Percentiles rank a stretch among this genome's conserved stretches.
Conservation (phyloP, 2,329 filamentous ascomycete species). For the Pseudogymnoascus sp. region DNA sequence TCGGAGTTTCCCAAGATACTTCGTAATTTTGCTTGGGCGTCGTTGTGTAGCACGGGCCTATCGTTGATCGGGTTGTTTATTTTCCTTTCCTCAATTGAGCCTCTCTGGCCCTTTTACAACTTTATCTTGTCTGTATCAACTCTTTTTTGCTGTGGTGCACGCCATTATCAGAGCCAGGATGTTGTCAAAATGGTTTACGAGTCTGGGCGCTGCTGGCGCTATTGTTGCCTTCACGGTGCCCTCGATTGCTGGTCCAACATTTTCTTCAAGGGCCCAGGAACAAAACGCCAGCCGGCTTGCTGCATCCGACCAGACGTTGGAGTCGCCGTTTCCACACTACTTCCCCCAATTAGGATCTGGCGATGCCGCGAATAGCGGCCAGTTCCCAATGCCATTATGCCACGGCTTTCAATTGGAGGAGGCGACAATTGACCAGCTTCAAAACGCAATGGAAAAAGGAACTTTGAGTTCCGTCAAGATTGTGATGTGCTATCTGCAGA, state of each 20-base stretch:
- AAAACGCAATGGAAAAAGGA: conserved; percentile 39
- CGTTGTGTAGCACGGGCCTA: background rate
- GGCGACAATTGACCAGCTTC: conserved; percentile 61
- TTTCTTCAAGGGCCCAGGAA: background rate
- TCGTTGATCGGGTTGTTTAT: background rate
- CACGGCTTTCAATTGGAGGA: conserved; percentile 56
- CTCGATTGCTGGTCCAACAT: background rate
- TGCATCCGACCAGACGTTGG: conserved; percentile 27
- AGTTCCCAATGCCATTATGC: conserved; percentile 57
- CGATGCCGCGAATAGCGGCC: conserved; percentile 19
- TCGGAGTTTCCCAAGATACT: background rate
- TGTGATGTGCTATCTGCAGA: conserved; percentile 52
- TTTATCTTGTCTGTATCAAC: background rate
- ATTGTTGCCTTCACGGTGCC: background rate
- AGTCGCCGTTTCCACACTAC: conserved; percentile 28
- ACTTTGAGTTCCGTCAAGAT: conserved; percentile 50
- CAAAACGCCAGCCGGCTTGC: conserved; percentile 20
- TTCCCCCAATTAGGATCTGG: conserved; percentile 31
- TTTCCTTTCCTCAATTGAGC: background rate
- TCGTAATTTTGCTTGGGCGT: background rate
- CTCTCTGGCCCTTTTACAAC: background rate
- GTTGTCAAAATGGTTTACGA: background rate
- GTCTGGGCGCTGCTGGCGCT: background rate
- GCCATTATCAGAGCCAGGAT: background rate
- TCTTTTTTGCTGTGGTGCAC: background rate